These are phyloP conservation scores for Lepraria neglecta DNA, from an alignment of 495 filamentous ascomycete species.

Conservation along the genomic window DNA sequence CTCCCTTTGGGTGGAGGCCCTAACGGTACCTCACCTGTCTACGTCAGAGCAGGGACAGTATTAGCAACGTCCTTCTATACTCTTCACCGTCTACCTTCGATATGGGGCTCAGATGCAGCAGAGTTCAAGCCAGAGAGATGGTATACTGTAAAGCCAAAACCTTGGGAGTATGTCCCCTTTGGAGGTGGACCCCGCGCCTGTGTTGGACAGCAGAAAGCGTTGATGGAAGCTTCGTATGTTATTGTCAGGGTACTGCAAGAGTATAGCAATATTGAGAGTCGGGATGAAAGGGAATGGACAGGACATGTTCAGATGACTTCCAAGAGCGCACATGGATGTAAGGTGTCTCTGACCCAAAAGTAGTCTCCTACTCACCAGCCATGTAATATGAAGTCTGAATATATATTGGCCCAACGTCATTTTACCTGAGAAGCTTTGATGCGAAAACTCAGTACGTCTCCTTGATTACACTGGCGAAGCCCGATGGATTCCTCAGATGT, in stretches of 20 bases:
- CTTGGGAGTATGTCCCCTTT: conserved; percentile 27
- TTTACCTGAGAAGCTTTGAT: too few relatives aligned
- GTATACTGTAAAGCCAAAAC: not conserved
- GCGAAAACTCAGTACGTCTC: too few relatives aligned
- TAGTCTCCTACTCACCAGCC: too few relatives aligned
- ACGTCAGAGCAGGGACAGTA: conserved; percentile 35
- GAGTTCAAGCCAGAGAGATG: conserved; percentile 32
- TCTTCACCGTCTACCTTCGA: conserved; percentile 35
- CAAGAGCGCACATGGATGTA: conserved; percentile 1
- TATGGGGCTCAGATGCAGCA: conserved; percentile 37
- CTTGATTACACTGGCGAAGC: too few relatives aligned
- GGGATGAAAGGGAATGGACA: not conserved
- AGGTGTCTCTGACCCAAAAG: not conserved
- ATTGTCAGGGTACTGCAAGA: not conserved
- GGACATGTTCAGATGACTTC: not conserved
- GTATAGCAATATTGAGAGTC: conserved; percentile 1
- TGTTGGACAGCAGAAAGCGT: not conserved
- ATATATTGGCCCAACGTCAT: too few relatives aligned
- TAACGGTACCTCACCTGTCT: conserved; percentile 34
- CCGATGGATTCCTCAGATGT: too few relatives aligned
- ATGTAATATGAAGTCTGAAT: not conserved
- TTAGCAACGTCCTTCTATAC: conserved; percentile 39
- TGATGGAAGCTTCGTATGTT: conserved; percentile 1
- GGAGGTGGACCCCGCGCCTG: conserved; percentile 24
- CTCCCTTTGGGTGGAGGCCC: conserved; percentile 34